Percentiles rank a stretch among this genome's conserved stretches.
These are phyloP conservation scores for Cytospora piceae DNA, from an alignment of 2,329 filamentous ascomycete species.

Conservation along the genomic window DNA sequence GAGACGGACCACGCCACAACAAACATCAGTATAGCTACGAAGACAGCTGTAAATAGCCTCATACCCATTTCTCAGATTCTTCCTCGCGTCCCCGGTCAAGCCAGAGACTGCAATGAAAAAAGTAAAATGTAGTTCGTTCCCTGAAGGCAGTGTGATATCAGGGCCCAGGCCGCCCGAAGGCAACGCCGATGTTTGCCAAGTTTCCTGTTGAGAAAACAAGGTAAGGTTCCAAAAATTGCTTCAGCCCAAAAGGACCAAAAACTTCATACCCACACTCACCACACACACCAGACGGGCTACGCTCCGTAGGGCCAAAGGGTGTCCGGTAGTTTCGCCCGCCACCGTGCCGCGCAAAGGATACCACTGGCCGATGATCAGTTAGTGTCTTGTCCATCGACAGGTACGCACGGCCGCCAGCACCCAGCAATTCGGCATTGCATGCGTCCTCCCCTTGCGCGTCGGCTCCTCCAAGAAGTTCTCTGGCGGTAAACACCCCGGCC, in stretches of 20 bases:
- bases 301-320: neutral
- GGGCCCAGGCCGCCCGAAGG: constrained; percentile 1
- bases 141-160: constrained; percentile 4
- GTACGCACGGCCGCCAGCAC: constrained; percentile 5
- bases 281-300: constrained; percentile 2
- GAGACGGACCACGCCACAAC: no score
- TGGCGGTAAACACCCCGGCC: neutral
- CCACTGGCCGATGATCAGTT: constrained; percentile 3
- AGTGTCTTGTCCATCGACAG: constrained; percentile 2
- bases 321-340: constrained; percentile 3
- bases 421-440: neutral
- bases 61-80: neutral
- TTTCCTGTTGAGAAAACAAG: neutral
- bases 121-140: neutral
- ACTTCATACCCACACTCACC: neutral
- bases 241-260: neutral
- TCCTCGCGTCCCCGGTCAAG: neutral
- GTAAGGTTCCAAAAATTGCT: constrained; percentile 1
- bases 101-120: neutral
- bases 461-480: neutral
- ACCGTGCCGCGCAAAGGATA: neutral
- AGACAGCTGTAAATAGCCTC: neutral
- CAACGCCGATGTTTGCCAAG: neutral
- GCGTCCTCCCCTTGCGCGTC: constrained; percentile 4
- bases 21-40: no score